Evolutionary conservation across 2,329 filamentous ascomycete genomes (phyloP).

Genomic region (Colletotrichum cordylinicola): DNA sequence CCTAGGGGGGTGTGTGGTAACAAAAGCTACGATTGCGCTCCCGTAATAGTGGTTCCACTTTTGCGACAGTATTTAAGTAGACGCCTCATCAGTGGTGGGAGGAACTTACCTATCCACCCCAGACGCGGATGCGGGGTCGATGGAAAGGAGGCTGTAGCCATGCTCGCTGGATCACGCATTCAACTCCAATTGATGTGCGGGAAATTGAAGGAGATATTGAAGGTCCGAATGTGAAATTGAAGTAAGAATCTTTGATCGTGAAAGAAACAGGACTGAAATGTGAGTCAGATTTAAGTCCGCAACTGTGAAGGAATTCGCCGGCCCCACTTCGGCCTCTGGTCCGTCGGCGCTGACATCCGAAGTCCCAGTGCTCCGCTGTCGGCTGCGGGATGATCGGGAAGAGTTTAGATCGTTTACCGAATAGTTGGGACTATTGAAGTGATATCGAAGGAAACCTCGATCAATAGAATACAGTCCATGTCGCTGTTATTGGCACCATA

Average conservation of each 20-base stretch:
- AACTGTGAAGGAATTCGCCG: neutral
- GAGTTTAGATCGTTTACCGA: neutral
- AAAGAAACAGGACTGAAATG: neutral
- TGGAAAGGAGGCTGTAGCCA: neutral
- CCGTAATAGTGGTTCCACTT: too few species aligned
- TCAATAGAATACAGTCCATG: neutral
- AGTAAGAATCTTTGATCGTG: neutral
- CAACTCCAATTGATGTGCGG: neutral
- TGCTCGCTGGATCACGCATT: neutral
- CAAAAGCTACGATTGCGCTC: too few species aligned
- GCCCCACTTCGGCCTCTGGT: neutral
- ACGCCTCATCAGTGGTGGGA: neutral
- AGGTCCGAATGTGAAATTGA: accelerated
- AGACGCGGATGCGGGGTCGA: constrained; percentile 2
- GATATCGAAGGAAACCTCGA: neutral
- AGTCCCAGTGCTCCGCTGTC: neutral
- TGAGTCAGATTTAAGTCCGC: neutral
- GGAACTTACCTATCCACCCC: constrained; percentile 13
- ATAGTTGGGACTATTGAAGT: neutral
- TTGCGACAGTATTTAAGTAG: neutral
- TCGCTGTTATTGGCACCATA: too few species aligned
- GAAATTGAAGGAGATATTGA: accelerated
- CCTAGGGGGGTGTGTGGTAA: too few species aligned
- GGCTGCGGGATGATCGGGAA: neutral
- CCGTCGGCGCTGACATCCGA: neutral